A percentile compares a stretch with the other conserved stretches of the same genome.
Conservation (phyloP, 164 flowering plant species). For the Saururus chinensis region DNA sequence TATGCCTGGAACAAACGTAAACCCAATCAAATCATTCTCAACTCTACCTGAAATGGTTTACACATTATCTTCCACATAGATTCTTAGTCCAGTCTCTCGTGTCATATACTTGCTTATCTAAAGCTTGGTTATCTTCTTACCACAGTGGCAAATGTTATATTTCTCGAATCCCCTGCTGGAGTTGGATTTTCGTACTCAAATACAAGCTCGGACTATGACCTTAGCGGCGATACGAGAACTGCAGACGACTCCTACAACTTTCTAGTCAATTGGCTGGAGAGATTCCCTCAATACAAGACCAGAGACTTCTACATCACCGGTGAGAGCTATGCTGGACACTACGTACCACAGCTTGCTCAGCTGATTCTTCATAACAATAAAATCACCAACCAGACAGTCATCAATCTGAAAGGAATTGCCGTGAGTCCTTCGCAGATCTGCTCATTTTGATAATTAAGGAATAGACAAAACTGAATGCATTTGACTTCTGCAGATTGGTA, state of each 20-base stretch:
- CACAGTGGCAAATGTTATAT: slow-evolving; percentile 33
- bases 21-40: background rate
- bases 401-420: slow-evolving; percentile 26
- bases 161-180: slow-evolving; percentile 36
- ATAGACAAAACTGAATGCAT: background rate
- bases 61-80: background rate
- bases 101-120: too few relatives aligned
- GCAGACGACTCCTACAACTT: slow-evolving; percentile 27
- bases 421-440: slow-evolving; percentile 10
- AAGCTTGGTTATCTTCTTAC: too few relatives aligned
- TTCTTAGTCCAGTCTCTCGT: background rate
- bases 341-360: slow-evolving; percentile 37
- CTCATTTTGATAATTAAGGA: background rate
- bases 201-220: slow-evolving; percentile 21
- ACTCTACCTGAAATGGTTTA: background rate
- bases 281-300: slow-evolving; percentile 31
- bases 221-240: slow-evolving; percentile 26
- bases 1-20: slow-evolving; percentile 27
- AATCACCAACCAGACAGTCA: slow-evolving; percentile 14
- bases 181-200: slow-evolving; percentile 43
- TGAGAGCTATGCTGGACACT: slow-evolving; percentile 43
- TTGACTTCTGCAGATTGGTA: slow-evolving; percentile 20
- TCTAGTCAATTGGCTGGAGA: slow-evolving; percentile 30
- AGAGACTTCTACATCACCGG: slow-evolving; percentile 36
- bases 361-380: slow-evolving; percentile 16